Conservation (phyloP, 2,329 filamentous ascomycete genomes). For the Alternaria rosae region DNA sequence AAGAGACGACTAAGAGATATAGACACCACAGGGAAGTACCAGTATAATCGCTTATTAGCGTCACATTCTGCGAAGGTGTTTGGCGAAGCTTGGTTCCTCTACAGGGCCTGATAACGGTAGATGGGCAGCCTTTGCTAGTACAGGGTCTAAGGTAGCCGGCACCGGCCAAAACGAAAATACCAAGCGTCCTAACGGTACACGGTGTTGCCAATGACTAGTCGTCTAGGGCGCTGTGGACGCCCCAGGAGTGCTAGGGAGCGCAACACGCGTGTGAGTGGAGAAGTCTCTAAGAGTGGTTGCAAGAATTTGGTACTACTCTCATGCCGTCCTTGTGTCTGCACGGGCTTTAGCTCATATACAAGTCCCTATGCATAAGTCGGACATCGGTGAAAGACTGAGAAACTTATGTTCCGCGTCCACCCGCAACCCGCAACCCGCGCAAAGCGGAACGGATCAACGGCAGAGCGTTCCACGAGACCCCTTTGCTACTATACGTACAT, state of each 20-base stretch:
- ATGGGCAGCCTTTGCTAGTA: neutral
- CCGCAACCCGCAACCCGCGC: neutral
- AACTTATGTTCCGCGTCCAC: neutral
- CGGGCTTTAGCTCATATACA: too few species aligned
- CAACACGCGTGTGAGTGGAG: neutral
- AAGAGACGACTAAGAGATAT: neutral
- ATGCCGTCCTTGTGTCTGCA: too few species aligned
- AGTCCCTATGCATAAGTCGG: neutral
- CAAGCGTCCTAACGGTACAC: neutral
- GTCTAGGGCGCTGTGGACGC: neutral
- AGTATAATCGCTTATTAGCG: neutral
- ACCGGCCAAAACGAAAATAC: neutral
- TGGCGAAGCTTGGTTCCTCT: neutral
- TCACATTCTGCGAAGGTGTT: neutral
- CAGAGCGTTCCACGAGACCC: neutral
- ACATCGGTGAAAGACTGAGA: neutral
- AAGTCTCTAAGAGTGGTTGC: neutral
- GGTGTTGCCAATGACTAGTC: neutral
- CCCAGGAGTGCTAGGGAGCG: neutral
- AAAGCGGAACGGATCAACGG: neutral
- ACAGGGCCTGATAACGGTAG: too few species aligned
- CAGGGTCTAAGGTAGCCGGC: neutral
- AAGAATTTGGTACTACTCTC: neutral
- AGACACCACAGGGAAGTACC: neutral
- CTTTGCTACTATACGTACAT: neutral